Conservation (phyloP, 2,329 filamentous ascomycete species). For the Fusarium pseudograminearum region DNA sequence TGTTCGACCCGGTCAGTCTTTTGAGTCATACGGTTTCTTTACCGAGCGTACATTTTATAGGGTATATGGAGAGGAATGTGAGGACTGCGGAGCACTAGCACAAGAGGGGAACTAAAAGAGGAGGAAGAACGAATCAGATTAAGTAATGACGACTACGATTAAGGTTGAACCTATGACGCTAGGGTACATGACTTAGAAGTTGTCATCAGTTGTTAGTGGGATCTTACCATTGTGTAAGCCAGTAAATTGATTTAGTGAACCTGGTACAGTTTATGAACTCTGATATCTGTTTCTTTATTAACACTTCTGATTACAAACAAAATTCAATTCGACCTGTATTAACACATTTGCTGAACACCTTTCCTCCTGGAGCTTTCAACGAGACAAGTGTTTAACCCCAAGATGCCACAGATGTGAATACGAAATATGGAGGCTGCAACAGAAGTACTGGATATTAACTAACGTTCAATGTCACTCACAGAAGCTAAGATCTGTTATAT, state of each 20-base stretch:
- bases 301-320: too few relatives aligned
- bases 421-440: rapidly evolving
- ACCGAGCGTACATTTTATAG: not conserved
- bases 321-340: rapidly evolving
- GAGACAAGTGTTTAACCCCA: rapidly evolving
- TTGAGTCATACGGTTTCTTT: not conserved
- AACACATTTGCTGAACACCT: too few relatives aligned
- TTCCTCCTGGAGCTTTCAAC: too few relatives aligned
- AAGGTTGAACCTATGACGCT: not conserved
- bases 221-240: too few relatives aligned
- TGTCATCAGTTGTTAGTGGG: not conserved
- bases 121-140: not conserved
- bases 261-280: too few relatives aligned
- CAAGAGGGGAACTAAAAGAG: rapidly evolving
- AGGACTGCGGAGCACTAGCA: not conserved
- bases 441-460: rapidly evolving
- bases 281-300: too few relatives aligned
- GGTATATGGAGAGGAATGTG: not conserved
- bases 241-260: too few relatives aligned
- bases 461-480: rapidly evolving
- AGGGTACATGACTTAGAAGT: not conserved
- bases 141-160: not conserved
- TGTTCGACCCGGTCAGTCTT: not conserved
- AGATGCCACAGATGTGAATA: not conserved
- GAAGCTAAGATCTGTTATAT: not conserved